These are phyloP conservation scores for Rhizophlyctis rosea DNA, from an alignment of 192 early-diverging fungal genomes.

Conservation along the genomic window DNA sequence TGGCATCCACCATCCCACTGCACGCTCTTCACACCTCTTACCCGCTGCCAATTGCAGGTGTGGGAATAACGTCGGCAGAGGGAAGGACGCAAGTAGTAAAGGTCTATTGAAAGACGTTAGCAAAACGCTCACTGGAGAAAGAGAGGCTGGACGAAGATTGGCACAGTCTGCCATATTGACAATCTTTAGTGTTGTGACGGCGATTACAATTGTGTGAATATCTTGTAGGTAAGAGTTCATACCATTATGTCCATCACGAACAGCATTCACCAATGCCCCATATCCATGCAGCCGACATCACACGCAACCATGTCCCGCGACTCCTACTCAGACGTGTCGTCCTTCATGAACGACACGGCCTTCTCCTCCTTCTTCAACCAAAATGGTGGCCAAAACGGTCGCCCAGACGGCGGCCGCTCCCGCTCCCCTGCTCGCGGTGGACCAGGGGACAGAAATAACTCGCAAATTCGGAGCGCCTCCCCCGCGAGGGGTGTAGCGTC, in stretches of 20 bases:
- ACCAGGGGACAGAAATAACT: neutral
- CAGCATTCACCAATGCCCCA: neutral
- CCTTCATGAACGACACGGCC: neutral
- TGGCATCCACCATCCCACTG: no score
- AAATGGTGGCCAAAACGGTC: neutral
- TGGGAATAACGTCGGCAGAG: no score
- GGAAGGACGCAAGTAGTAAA: no score
- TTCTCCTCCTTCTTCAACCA: conserved; percentile 1
- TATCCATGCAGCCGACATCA: neutral
- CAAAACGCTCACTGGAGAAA: no score
- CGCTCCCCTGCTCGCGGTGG: neutral
- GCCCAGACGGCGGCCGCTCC: neutral
- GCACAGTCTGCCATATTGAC: neutral
- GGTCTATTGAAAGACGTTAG: no score
- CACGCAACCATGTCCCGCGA: neutral
- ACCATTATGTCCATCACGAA: neutral
- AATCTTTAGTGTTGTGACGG: neutral
- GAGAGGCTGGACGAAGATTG: no score
- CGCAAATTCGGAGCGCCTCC: neutral
- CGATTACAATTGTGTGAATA: no score
- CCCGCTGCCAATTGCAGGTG: no score
- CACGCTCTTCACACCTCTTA: no score
- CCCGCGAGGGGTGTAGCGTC: neutral
- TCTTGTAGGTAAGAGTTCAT: neutral
- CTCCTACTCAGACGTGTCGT: neutral